Evolutionary conservation across 768 basidiomycete genomes (phyloP), one percentile per base, ranked within the genome.

Genomic region (Daedaleopsis nitida): DNA sequence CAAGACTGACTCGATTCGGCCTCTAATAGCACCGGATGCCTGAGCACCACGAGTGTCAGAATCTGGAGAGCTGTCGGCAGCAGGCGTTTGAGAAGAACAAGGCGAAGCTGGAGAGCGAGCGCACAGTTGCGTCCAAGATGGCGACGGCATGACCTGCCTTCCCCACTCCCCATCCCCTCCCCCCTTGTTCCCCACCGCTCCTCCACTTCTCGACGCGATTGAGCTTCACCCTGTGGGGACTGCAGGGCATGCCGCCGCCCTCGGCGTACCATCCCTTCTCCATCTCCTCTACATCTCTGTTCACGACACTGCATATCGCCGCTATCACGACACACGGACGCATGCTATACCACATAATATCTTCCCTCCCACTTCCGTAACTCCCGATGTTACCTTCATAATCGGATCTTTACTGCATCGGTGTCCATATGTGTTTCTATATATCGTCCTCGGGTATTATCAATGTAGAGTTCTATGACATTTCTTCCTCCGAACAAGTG

Each of bases 71-170:
- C 73, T 95, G 93, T 77, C 80, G 88, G 64, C 89, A 92, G 73
- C 88, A 92, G 74, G 93, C 93, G 19, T 95, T 94, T 71, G 86
- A 92, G 66, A 82, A 84, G 70, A 94, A 95, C 81, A 94, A 94
- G 85, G 81, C 78, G 55, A 91, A 91, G 77, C 78, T 95, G 59
- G 92, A 94, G 81, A 86, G 87, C 67, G 93, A 95, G 76, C 86
- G 89, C 76, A 95, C 93, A 19, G 88, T 91, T 38, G 87, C 88
- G 37, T 79, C 89, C 71, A 94, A 94, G 87, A 87, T 95, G 83
- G 88, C 88, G 59, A 87, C 85, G 50, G 89, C 89, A 72, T 92
- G 69, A 80, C 56, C 51, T 19, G 37, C 56, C 62, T 47, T 43
- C 62, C 59, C 35, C 54, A 53, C 65, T 54, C 58, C 63, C 56